Evolutionary conservation across 73 alveolate species (phyloP).

Genomic region (Breviolum minutum): DNA sequence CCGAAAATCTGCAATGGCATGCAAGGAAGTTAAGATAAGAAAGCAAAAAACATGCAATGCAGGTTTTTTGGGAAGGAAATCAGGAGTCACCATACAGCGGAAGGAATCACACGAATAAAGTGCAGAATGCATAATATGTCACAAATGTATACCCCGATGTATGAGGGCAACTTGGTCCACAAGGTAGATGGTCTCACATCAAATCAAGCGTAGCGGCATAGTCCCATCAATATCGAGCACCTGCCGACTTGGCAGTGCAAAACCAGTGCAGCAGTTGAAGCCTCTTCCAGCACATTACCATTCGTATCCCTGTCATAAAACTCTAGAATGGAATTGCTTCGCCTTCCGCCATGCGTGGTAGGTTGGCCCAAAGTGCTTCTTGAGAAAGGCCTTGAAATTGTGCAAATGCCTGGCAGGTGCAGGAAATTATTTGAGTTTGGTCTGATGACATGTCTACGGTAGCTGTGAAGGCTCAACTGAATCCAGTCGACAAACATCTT

Average conservation of each 20-base stretch:
- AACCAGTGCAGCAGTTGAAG: too few relatives aligned
- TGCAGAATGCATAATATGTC: too few relatives aligned
- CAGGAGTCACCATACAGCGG: too few relatives aligned
- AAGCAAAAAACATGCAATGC: too few relatives aligned
- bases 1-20: not conserved
- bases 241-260: not conserved
- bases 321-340: not conserved
- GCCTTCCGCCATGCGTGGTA: conserved; percentile 95
- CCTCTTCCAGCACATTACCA: too few relatives aligned
- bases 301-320: too few relatives aligned
- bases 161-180: too few relatives aligned
- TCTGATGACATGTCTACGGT: not conserved
- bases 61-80: too few relatives aligned
- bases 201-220: conserved; percentile 1
- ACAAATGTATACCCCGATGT: not conserved
- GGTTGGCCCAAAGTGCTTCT: conserved; percentile 88
- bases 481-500: not conserved
- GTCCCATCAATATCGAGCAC: conserved; percentile 89
- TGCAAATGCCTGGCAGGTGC: conserved; percentile 31
- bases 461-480: not conserved
- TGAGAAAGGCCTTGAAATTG: conserved; percentile 58
- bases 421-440: not conserved
- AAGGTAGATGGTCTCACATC: not conserved
- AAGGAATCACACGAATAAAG: too few relatives aligned
- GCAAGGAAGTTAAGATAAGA: not conserved